Percentiles rank a stretch among this genome's conserved stretches.
Evolutionary conservation across 768 basidiomycete genomes (phyloP).

Genomic region (Boletus patriciae): DNA sequence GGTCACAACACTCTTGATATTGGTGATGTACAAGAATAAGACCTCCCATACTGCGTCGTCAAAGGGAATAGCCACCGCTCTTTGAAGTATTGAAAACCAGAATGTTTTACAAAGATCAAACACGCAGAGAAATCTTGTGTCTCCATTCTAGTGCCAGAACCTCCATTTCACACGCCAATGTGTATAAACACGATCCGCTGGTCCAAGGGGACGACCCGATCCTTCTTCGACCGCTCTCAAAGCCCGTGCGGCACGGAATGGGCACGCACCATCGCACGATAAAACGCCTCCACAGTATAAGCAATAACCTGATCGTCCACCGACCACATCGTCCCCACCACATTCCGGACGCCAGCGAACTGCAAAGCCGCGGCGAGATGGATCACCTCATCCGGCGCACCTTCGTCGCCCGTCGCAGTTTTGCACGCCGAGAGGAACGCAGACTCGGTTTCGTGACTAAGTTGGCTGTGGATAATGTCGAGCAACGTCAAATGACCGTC

Average conservation of each 20-base stretch:
- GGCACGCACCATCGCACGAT: constrained; percentile 15
- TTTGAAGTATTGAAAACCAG: background rate
- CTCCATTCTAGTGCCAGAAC: background rate
- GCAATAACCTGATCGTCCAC: constrained; percentile 24
- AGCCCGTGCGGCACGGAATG: constrained; percentile 16
- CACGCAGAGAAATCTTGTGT: too few relatives aligned
- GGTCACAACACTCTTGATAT: background rate
- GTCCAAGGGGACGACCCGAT: constrained; percentile 20
- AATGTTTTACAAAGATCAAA: background rate
- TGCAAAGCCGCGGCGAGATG: constrained; percentile 35
- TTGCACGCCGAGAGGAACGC: constrained; percentile 35
- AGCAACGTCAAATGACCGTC: constrained; percentile 22
- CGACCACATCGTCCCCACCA: constrained; percentile 35
- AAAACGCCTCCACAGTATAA: constrained; percentile 19
- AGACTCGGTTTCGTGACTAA: constrained; percentile 19
- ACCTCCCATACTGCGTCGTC: background rate
- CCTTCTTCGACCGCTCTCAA: constrained; percentile 11
- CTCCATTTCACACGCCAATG: constrained; percentile 13
- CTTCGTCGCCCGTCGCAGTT: constrained; percentile 26
- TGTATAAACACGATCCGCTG: constrained; percentile 26
- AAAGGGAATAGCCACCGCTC: background rate
- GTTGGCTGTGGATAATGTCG: constrained; percentile 20
- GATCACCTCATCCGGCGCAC: constrained; percentile 28
- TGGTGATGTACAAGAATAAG: background rate
- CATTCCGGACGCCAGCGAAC: constrained; percentile 27